Conservation (phyloP, 352 stramenopile species). For the Globisporangium paddicum region DNA sequence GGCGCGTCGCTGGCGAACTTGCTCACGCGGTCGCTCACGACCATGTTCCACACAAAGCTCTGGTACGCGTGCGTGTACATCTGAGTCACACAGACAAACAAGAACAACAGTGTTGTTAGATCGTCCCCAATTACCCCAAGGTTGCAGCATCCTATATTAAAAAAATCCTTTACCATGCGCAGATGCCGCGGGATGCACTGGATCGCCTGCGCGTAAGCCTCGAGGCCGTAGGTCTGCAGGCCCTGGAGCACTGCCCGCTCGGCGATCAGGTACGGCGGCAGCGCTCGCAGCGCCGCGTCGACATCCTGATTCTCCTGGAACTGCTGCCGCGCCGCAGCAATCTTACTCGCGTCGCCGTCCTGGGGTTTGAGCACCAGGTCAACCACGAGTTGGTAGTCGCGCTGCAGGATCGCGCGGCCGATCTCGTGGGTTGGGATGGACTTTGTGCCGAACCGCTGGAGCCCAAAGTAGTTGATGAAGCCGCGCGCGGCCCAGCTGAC, state of each 20-base stretch:
- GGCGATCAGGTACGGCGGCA: constrained; percentile 81
- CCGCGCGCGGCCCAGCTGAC: constrained; percentile 70
- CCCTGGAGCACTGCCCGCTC: constrained; percentile 69
- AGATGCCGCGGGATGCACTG: constrained; percentile 78
- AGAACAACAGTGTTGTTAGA: not conserved
- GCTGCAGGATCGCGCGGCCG: constrained; percentile 91
- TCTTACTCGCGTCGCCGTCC: constrained; percentile 70
- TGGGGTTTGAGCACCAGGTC: constrained; percentile 89
- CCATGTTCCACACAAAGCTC: constrained; percentile 95
- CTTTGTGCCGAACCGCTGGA: constrained; percentile 95
- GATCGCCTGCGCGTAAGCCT: constrained; percentile 55
- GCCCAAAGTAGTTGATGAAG: constrained; percentile 99
- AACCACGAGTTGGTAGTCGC: constrained; percentile 88
- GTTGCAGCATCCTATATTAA: not conserved
- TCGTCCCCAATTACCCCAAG: not conserved
- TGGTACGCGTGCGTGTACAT: constrained; percentile 93
- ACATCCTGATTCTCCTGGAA: constrained; percentile 68
- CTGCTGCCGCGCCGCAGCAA: constrained; percentile 52
- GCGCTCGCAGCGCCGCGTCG: constrained; percentile 40
- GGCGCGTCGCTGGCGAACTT: constrained; percentile 57
- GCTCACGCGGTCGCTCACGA: constrained; percentile 87
- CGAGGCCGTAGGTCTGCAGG: constrained; percentile 50
- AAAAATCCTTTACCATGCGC: constrained; percentile 48
- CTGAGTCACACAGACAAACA: constrained; percentile 17
- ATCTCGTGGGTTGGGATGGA: constrained; percentile 87